A percentile compares a stretch with the other conserved stretches of the same genome.
These are phyloP conservation scores for Myxozyma mucilagina DNA, from an alignment of 805 yeast species.

Conservation along the genomic window DNA sequence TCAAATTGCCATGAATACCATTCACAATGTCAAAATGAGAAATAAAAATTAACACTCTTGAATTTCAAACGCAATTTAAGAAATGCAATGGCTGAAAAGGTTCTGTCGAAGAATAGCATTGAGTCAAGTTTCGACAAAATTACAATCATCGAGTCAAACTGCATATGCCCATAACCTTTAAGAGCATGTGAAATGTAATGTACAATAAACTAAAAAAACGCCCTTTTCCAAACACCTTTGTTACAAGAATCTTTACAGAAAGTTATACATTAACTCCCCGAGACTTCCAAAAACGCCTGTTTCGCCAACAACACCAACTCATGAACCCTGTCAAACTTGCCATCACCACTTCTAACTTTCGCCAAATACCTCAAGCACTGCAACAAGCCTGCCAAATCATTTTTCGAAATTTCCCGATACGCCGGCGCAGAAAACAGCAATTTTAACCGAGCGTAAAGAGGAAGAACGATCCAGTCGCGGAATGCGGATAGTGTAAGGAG, in stretches of 20 bases:
- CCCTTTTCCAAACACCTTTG: no score
- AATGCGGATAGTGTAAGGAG: slow-evolving; percentile 39
- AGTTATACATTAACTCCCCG: neutral
- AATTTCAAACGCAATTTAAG: no score
- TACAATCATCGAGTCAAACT: neutral
- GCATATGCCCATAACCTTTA: neutral
- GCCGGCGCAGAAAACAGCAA: neutral
- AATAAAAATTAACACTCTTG: no score
- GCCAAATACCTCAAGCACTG: slow-evolving; percentile 65
- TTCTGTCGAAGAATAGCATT: no score
- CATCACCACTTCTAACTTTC: slow-evolving; percentile 54
- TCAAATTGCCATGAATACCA: no score
- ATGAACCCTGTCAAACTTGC: slow-evolving; percentile 60
- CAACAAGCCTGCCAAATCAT: slow-evolving; percentile 43
- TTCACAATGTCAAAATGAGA: no score
- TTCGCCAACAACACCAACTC: slow-evolving; percentile 39
- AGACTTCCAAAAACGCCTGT: neutral
- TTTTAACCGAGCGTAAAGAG: slow-evolving; percentile 33
- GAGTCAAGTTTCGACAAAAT: no score
- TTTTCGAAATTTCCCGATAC: no score
- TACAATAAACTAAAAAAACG: neutral
- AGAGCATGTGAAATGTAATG: neutral
- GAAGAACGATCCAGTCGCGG: slow-evolving; percentile 42
- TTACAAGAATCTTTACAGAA: neutral
- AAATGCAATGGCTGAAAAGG: no score